Conservation (phyloP, 192 early-diverging fungal genomes). For the Backusella circina region DNA sequence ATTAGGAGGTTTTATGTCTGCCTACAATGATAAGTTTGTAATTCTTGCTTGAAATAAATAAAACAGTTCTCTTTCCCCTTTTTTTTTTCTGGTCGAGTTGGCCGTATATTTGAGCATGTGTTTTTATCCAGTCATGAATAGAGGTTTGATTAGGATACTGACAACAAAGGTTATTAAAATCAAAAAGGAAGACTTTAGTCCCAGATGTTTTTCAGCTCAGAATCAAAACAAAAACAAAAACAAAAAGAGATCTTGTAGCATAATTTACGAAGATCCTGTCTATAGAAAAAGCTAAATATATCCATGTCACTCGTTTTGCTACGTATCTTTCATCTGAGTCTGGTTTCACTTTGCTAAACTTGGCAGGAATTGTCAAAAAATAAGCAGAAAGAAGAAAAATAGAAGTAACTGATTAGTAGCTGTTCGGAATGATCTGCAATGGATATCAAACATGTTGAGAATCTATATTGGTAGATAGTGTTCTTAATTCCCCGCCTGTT, state of each 20-base stretch:
- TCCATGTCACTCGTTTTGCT: not conserved
- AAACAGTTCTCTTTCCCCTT: not conserved
- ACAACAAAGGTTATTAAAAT: not conserved
- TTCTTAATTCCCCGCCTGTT: slow-evolving; percentile 6
- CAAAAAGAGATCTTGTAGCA: not conserved
- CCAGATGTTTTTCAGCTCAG: not conserved
- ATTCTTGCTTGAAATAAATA: not conserved
- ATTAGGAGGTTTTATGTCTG: not conserved
- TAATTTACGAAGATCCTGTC: not conserved
- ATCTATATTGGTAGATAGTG: not conserved
- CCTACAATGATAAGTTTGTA: not conserved
- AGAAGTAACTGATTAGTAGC: not conserved
- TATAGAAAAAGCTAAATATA: not conserved
- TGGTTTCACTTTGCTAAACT: not conserved
- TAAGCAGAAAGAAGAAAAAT: not conserved
- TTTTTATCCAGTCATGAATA: not conserved
- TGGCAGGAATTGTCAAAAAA: not conserved
- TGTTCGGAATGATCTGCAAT: not conserved
- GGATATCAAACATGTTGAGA: not conserved
- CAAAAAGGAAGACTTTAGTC: not conserved
- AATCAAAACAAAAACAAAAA: not conserved
- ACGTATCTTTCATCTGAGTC: not conserved
- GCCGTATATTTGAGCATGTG: not conserved
- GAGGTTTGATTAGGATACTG: not conserved
- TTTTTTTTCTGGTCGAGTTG: not conserved